These are phyloP conservation scores for Aspergillus sclerotialis DNA, from an alignment of 2,329 filamentous ascomycete genomes.

Conservation along the genomic window DNA sequence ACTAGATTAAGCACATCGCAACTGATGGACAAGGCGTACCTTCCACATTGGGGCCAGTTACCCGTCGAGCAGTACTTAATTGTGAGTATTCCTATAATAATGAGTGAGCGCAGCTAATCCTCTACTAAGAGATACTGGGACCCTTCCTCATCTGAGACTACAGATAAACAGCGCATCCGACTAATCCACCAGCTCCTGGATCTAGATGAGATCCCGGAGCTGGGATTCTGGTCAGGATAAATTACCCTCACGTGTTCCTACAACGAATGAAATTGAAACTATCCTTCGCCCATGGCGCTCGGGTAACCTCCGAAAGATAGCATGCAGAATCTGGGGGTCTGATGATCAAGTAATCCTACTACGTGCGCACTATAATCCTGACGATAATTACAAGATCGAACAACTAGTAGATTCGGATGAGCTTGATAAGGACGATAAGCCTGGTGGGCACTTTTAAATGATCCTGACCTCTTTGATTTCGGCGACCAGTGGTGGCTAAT, in stretches of 20 bases:
- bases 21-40: neutral
- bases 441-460: constrained; percentile 5
- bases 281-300: constrained; percentile 7
- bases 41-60: constrained; percentile 6
- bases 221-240: constrained; percentile 1
- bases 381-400: constrained; percentile 3
- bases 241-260: constrained; percentile 3
- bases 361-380: constrained; percentile 5
- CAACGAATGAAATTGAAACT: constrained; percentile 4
- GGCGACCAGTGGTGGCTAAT: constrained; percentile 4
- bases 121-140: constrained; percentile 5
- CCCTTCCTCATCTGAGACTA: constrained; percentile 1
- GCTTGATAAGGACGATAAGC: constrained; percentile 3
- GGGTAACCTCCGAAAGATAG: constrained; percentile 3
- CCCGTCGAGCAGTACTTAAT: constrained; percentile 8
- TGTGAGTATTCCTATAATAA: constrained; percentile 1
- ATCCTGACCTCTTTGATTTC: constrained; percentile 4
- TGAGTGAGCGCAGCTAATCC: neutral
- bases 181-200: constrained; percentile 3
- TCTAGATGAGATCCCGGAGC: constrained; percentile 5
- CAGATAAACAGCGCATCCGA: constrained; percentile 4
- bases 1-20: no score
- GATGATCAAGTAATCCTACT: constrained; percentile 3
- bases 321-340: constrained; percentile 1
- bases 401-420: constrained; percentile 1